Evolutionary conservation across 192 early-diverging fungal species (phyloP).

Genomic region (Phycomyces nitens): DNA sequence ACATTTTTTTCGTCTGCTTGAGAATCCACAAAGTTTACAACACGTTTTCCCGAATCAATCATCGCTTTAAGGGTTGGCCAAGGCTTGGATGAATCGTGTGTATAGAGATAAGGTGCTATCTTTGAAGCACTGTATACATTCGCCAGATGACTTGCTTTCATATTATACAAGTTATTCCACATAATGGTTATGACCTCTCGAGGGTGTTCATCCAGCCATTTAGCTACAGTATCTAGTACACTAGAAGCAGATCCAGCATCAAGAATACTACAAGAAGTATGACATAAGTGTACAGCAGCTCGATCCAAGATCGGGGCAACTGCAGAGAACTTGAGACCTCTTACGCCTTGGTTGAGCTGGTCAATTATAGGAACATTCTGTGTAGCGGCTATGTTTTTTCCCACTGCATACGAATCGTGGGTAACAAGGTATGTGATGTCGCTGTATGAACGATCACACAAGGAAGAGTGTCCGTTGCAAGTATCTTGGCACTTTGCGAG

Average conservation of each 20-base stretch:
- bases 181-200: conserved; percentile 76
- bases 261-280: conserved; percentile 52
- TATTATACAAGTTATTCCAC: conserved; percentile 59
- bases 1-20: conserved; percentile 45
- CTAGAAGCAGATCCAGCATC: conserved; percentile 53
- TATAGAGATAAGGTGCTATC: conserved; percentile 20
- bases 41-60: conserved; percentile 57
- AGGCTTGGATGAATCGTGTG: conserved; percentile 35
- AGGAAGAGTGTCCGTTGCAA: conserved; percentile 62
- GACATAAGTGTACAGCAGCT: conserved; percentile 54
- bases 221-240: conserved; percentile 49
- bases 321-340: conserved; percentile 67
- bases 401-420: conserved; percentile 67
- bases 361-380: conserved; percentile 56
- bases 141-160: conserved; percentile 43
- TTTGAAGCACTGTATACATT: conserved; percentile 7
- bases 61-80: conserved; percentile 71
- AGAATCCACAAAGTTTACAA: conserved; percentile 60
- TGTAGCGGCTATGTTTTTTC: conserved; percentile 51
- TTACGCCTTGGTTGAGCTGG: conserved; percentile 71
- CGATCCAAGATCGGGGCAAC: conserved; percentile 7
- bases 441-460: conserved; percentile 59
- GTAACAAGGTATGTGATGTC: conserved; percentile 63
- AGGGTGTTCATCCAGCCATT: conserved; percentile 58
- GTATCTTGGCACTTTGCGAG: conserved; percentile 3